These are phyloP conservation scores for Scheffersomyces coipomensis DNA, from an alignment of 805 yeast genomes.

Conservation along the genomic window DNA sequence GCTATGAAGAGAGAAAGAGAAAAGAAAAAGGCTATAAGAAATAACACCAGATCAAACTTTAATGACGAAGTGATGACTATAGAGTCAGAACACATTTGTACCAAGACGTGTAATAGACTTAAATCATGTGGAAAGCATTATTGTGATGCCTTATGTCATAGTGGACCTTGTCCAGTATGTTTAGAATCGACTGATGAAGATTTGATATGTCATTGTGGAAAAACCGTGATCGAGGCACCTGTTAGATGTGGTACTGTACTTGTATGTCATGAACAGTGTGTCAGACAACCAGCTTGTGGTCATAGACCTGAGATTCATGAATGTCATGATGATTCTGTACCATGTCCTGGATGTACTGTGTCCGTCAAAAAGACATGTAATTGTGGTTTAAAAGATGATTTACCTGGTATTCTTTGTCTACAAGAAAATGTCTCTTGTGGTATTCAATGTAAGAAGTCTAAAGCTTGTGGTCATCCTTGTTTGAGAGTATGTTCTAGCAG, in stretches of 20 bases:
- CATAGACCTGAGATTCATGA: conserved; percentile 67
- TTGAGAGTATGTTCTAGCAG: conserved; percentile 57
- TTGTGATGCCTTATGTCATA: conserved; percentile 72
- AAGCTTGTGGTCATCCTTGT: conserved; percentile 43
- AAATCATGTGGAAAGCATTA: conserved; percentile 62
- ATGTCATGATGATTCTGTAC: conserved; percentile 66
- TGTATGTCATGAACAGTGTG: conserved; percentile 65
- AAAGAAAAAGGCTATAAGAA: conserved; percentile 49
- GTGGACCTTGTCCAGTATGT: conserved; percentile 80
- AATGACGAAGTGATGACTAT: conserved; percentile 51
- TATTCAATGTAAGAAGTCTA: conserved; percentile 26
- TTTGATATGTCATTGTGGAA: conserved; percentile 76
- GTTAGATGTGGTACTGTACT: conserved; percentile 77
- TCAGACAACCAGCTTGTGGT: conserved; percentile 60
- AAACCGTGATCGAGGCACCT: conserved; percentile 75
- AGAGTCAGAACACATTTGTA: conserved; percentile 75
- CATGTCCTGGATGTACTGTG: conserved; percentile 76
- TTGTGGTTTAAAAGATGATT: conserved; percentile 52
- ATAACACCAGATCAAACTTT: conserved; percentile 35
- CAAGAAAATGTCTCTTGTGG: conserved; percentile 68
- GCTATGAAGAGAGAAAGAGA: conserved; percentile 60
- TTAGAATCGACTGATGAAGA: conserved; percentile 79
- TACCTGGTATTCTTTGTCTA: conserved; percentile 69
- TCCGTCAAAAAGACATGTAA: conserved; percentile 56
- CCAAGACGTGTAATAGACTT: conserved; percentile 59